phyloP scores from a whole-genome alignment of 441 rosid species.

The Gossypium trilobum region DNA sequence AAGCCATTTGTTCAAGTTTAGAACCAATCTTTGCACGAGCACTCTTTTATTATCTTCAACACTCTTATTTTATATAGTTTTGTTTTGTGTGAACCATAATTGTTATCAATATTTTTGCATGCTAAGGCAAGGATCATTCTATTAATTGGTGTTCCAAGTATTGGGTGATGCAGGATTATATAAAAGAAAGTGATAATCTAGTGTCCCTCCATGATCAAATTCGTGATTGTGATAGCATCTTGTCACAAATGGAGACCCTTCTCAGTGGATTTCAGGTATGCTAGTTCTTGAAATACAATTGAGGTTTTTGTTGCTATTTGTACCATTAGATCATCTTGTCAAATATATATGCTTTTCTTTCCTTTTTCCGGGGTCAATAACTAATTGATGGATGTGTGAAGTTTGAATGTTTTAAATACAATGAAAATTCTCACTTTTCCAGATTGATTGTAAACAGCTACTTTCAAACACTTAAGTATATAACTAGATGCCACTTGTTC shows the following conservation, averaged over 20 bases:
- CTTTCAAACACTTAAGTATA: background rate
- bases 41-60: background rate
- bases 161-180: constrained; percentile 62
- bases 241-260: constrained; percentile 95
- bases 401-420: background rate
- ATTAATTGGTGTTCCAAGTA: constrained; percentile 5
- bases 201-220: constrained; percentile 97
- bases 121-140: background rate
- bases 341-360: background rate
- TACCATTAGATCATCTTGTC: background rate
- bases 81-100: background rate
- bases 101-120: background rate
- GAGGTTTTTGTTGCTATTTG: background rate
- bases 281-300: background rate
- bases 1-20: background rate
- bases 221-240: constrained; percentile 80
- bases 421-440: background rate
- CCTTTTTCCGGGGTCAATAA: background rate
- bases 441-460: background rate
- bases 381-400: background rate
- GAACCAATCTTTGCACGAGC: background rate
- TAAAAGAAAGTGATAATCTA: constrained; percentile 89
- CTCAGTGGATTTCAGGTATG: constrained; percentile 93
- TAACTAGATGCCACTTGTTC: background rate
- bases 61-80: background rate